Evolutionary conservation across 345 rosid species (phyloP).

Genomic region (Aquilaria yunnanensis): DNA sequence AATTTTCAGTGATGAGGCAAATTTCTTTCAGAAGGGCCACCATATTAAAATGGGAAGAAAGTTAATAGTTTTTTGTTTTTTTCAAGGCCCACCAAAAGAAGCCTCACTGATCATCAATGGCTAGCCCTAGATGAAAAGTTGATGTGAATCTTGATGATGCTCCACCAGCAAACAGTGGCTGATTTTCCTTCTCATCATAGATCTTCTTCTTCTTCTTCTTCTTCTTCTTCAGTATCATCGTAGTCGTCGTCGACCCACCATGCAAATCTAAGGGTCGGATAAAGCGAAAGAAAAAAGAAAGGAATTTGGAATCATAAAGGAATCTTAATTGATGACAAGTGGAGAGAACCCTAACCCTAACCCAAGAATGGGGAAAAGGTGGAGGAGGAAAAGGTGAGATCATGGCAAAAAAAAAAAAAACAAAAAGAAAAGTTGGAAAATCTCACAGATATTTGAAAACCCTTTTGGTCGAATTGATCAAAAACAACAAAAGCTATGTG

Average conservation of each 20-base stretch:
- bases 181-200: constrained; percentile 15
- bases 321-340: too few species aligned
- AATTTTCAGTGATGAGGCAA: constrained; percentile 2
- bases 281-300: constrained; percentile 11
- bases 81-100: not conserved
- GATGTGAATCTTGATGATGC: constrained; percentile 95
- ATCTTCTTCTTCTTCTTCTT: constrained; percentile 3
- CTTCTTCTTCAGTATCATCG: not conserved
- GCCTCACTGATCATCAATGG: constrained; percentile 12
- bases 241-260: constrained; percentile 4
- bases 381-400: not conserved
- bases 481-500: not conserved
- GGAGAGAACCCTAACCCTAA: constrained; percentile 37
- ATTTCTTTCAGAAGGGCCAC: constrained; percentile 8
- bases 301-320: too few species aligned
- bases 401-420: not conserved
- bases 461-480: constrained; percentile 9
- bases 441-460: constrained; percentile 12
- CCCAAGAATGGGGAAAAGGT: constrained; percentile 10
- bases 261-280: constrained; percentile 2
- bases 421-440: constrained; percentile 1
- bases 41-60: not conserved
- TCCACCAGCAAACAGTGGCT: constrained; percentile 73
- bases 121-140: constrained; percentile 16
- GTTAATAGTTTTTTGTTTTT: not conserved